Percentiles rank a stretch among this genome's conserved stretches.
phyloP scores from a whole-genome alignment of 169 alveolate genomes.

The Sarcocystis neurona region DNA sequence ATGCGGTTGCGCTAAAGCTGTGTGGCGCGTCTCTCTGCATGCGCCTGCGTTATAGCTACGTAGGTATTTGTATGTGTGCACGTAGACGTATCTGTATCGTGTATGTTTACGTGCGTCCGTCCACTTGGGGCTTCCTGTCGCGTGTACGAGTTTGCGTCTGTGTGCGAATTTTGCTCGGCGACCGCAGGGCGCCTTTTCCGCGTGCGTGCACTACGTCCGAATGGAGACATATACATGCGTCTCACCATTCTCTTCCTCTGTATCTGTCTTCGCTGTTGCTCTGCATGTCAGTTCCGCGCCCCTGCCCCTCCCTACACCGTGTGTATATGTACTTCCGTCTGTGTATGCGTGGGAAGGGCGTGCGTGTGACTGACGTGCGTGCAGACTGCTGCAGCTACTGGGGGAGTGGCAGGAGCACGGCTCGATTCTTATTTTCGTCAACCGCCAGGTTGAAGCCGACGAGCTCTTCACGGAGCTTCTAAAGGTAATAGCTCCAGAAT shows the following conservation, averaged over 20 bases:
- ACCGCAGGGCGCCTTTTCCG: too few species aligned
- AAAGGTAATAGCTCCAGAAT: conserved; percentile 66
- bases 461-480: conserved; percentile 88
- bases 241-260: neutral
- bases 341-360: neutral
- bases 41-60: too few species aligned
- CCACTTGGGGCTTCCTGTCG: too few species aligned
- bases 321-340: neutral
- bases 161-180: too few species aligned
- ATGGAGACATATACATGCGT: neutral
- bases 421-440: conserved; percentile 94
- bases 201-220: too few species aligned
- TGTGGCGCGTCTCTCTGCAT: too few species aligned
- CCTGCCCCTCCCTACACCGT: neutral
- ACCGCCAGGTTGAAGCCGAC: conserved; percentile 95
- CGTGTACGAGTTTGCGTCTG: too few species aligned
- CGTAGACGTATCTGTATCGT: too few species aligned
- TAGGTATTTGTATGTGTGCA: too few species aligned
- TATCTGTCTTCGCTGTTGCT: neutral
- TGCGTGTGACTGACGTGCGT: conserved; percentile 19
- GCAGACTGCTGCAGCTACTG: conserved; percentile 90
- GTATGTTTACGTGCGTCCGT: too few species aligned
- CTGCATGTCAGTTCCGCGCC: neutral
- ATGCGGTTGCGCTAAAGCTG: too few species aligned
- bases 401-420: conserved; percentile 97